Evolutionary conservation across 148 eudicot genomes (phyloP).

Genomic region (Oxyria digyna): DNA sequence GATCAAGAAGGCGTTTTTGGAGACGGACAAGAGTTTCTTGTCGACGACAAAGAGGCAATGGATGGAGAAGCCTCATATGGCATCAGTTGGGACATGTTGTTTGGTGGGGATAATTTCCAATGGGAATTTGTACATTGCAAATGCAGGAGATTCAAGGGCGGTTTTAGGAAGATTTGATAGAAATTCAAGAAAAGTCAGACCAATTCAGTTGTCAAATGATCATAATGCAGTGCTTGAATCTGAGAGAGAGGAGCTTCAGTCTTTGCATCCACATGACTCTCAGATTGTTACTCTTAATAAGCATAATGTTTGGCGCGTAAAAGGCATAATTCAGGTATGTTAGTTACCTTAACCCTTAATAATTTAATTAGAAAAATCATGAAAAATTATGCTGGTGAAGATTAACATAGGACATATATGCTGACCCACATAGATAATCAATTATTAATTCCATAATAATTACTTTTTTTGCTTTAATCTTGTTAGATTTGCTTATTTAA

Average conservation of each 20-base stretch:
- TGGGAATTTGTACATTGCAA: constrained; percentile 48
- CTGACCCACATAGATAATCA: background rate
- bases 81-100: constrained; percentile 79
- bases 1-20: constrained; percentile 58
- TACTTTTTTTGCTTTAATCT: background rate
- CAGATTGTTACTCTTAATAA: constrained; percentile 59
- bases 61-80: constrained; percentile 50
- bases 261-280: constrained; percentile 59
- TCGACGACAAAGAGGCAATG: constrained; percentile 54
- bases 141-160: constrained; percentile 86
- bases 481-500: too few species aligned
- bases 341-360: background rate
- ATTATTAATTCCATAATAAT: background rate
- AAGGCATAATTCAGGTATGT: constrained; percentile 80
- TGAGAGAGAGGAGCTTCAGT: constrained; percentile 53
- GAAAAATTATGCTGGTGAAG: background rate
- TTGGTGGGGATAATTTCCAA: constrained; percentile 59
- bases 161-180: constrained; percentile 56
- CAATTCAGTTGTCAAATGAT: constrained; percentile 67
- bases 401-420: background rate
- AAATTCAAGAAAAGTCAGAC: constrained; percentile 20
- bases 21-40: constrained; percentile 58
- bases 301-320: constrained; percentile 87
- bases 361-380: too few species aligned
- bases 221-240: constrained; percentile 61